Evolutionary conservation across 2,329 filamentous ascomycete genomes (phyloP).

Genomic region (Graphilbum sp.): DNA sequence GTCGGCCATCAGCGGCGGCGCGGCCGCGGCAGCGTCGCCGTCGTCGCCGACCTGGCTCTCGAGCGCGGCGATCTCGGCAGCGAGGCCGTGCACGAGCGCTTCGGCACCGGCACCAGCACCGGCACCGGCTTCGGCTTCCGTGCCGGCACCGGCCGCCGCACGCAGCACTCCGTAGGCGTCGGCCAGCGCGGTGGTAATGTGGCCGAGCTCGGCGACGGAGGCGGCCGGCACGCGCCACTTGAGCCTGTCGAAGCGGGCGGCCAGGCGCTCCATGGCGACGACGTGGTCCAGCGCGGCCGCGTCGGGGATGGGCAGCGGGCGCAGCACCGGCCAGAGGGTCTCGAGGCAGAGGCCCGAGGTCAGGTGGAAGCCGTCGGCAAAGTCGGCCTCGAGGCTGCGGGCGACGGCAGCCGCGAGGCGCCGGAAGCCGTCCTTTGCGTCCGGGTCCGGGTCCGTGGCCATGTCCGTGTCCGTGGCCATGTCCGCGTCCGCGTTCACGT

Average conservation of each 20-base stretch:
- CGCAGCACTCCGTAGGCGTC: conserved; percentile 40
- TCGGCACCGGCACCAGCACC: conserved; percentile 19
- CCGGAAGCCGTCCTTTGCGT: conserved; percentile 22
- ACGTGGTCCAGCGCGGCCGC: conserved; percentile 27
- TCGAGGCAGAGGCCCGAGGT: conserved; percentile 70
- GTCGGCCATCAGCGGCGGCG: conserved; percentile 34
- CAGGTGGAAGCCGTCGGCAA: conserved; percentile 55
- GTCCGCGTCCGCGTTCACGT: no score
- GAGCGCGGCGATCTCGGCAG: conserved; percentile 33
- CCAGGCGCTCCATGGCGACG: conserved; percentile 36
- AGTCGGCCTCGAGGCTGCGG: conserved; percentile 33
- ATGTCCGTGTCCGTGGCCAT: no score
- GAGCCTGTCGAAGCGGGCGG: conserved; percentile 41
- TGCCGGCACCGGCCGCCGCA: conserved; percentile 3
- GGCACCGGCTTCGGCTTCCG: neutral
- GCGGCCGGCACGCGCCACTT: conserved; percentile 38
- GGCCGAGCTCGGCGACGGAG: conserved; percentile 32
- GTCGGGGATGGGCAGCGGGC: conserved; percentile 41
- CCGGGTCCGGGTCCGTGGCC: no score
- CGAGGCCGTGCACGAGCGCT: conserved; percentile 31
- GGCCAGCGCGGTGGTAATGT: conserved; percentile 36
- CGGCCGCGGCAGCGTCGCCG: conserved; percentile 22
- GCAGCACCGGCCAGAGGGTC: conserved; percentile 54
- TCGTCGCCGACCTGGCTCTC: conserved; percentile 28
- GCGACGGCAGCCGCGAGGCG: conserved; percentile 24